Percentiles rank a stretch among this genome's conserved stretches.
Conservation (phyloP, 2,329 filamentous ascomycete genomes). For the Pyrenochaeta sp. region DNA sequence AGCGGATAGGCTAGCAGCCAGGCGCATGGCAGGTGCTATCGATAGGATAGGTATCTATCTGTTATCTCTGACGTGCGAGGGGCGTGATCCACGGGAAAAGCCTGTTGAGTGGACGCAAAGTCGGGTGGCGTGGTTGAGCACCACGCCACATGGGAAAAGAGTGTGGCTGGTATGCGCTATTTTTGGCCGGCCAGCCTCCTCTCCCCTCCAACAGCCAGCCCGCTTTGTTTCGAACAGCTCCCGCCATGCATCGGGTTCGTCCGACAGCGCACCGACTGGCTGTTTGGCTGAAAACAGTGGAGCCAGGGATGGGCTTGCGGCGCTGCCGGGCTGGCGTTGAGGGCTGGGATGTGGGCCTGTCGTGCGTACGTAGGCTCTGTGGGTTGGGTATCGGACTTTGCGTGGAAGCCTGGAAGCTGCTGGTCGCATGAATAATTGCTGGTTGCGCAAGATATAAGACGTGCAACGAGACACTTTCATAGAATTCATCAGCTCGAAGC, state of each 20-base stretch:
- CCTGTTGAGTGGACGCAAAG: slow-evolving; percentile 1
- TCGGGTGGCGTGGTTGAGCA: not conserved
- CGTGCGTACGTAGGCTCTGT: slow-evolving; percentile 2
- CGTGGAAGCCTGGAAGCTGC: not conserved
- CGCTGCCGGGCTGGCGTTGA: not conserved
- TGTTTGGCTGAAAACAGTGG: not conserved
- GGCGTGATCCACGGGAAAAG: too few species aligned
- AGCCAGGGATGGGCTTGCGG: not conserved
- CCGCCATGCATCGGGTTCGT: not conserved
- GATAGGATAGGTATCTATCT: too few species aligned
- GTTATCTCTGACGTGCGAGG: too few species aligned
- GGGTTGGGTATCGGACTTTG: not conserved
- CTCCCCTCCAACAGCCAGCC: not conserved
- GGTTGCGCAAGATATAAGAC: slow-evolving; percentile 3
- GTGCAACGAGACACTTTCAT: not conserved
- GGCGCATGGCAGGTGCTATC: too few species aligned
- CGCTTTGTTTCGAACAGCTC: not conserved
- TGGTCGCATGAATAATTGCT: not conserved
- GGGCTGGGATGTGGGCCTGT: slow-evolving; percentile 6
- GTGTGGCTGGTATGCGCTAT: not conserved
- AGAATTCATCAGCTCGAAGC: not conserved
- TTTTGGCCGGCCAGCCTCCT: not conserved
- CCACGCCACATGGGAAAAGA: not conserved
- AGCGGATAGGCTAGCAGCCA: too few species aligned
- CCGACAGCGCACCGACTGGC: not conserved